These are phyloP conservation scores for Daldinia loculata DNA, from an alignment of 495 filamentous ascomycete species.

Conservation along the genomic window DNA sequence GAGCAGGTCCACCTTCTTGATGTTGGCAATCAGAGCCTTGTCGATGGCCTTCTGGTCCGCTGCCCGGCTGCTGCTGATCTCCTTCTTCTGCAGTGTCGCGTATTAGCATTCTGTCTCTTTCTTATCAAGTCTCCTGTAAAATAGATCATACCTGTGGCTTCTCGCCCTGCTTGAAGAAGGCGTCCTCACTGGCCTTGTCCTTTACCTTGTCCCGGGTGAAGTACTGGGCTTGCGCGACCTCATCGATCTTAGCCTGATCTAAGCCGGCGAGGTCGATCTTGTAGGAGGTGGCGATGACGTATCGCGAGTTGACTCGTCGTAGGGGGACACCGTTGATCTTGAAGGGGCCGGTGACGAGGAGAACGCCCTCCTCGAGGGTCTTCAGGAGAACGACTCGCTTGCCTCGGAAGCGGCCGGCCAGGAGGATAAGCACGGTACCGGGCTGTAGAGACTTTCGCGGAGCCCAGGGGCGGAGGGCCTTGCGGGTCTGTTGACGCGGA, in stretches of 20 bases:
- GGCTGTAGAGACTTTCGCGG: slow-evolving; percentile 87
- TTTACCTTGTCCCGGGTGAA: slow-evolving; percentile 93
- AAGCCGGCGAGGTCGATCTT: slow-evolving; percentile 86
- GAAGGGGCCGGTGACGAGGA: slow-evolving; percentile 99
- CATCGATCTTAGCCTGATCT: slow-evolving; percentile 82
- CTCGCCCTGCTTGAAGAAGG: slow-evolving; percentile 99
- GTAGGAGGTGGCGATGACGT: slow-evolving; percentile 96
- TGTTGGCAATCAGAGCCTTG: slow-evolving; percentile 85
- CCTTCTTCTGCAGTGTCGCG: slow-evolving; percentile 81
- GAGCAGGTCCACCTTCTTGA: slow-evolving; percentile 96
- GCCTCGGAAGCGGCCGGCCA: slow-evolving; percentile 99
- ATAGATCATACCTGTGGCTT: slow-evolving; percentile 83
- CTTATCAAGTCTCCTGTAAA: too few relatives aligned
- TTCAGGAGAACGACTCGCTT: slow-evolving; percentile 99
- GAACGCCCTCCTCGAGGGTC: slow-evolving; percentile 92
- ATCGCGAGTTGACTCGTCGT: slow-evolving; percentile 96
- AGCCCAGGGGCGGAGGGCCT: slow-evolving; percentile 84
- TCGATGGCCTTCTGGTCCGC: slow-evolving; percentile 98
- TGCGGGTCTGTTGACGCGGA: slow-evolving; percentile 76
- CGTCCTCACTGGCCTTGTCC: slow-evolving; percentile 91
- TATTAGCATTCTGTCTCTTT: slow-evolving; percentile 41
- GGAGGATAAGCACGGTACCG: slow-evolving; percentile 95
- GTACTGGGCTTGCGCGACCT: slow-evolving; percentile 84
- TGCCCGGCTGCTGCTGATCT: slow-evolving; percentile 84
- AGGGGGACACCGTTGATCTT: slow-evolving; percentile 99